Conservation (phyloP, 116 monocot species). For the Posidonia oceanica region DNA sequence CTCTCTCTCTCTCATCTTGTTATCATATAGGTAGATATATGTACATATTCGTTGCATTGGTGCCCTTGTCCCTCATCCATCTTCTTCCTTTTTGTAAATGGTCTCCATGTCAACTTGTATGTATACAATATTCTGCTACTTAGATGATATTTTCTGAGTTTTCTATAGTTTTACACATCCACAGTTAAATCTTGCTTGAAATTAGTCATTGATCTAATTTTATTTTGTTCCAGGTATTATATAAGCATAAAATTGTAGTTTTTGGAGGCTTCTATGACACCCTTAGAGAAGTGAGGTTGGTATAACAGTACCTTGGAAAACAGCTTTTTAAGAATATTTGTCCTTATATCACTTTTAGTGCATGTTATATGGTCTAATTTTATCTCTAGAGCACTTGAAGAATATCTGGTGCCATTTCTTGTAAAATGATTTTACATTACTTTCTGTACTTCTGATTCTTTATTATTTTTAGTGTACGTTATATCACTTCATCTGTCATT, state of each 20-base stretch:
- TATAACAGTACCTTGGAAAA: neutral
- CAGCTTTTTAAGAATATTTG: neutral
- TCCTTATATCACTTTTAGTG: neutral
- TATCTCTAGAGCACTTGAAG: neutral
- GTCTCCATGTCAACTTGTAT: no score
- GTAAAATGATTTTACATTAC: neutral
- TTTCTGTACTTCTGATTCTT: neutral
- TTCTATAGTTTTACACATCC: no score
- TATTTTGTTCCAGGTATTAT: conserved; percentile 47
- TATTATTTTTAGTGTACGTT: no score
- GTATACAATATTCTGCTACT: no score
- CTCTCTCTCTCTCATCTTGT: no score
- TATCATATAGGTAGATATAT: no score
- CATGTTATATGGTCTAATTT: neutral
- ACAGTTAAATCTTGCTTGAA: no score
- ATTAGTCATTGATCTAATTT: conserved; percentile 2
- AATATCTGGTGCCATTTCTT: neutral
- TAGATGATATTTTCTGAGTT: no score
- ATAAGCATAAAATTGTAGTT: conserved; percentile 92
- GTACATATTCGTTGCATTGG: no score
- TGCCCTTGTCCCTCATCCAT: no score
- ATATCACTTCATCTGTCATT: neutral
- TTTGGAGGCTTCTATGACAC: conserved; percentile 99
- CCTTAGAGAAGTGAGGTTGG: conserved; percentile 96
- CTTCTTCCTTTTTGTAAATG: no score